These are phyloP conservation scores for Cicer yamashitae DNA, from an alignment of 306 rosid genomes.

Conservation along the genomic window DNA sequence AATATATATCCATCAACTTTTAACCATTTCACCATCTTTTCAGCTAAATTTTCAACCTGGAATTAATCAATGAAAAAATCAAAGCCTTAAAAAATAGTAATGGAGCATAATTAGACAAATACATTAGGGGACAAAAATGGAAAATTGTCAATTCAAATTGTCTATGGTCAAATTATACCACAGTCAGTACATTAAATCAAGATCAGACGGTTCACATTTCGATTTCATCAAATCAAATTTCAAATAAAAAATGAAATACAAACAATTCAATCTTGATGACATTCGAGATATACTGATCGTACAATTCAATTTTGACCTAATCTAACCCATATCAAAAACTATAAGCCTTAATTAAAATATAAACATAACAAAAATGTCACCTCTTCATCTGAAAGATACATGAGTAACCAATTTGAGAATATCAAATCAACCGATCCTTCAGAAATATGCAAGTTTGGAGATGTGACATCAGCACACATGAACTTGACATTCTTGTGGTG, in stretches of 20 bases:
- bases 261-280: neutral
- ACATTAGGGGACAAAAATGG: neutral
- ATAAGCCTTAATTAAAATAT: neutral
- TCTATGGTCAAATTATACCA: too few relatives aligned
- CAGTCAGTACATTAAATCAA: neutral
- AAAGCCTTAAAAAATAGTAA: slow-evolving; percentile 6
- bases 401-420: slow-evolving; percentile 97
- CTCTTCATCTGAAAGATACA: slow-evolving; percentile 92
- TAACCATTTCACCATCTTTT: slow-evolving; percentile 86
- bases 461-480: slow-evolving; percentile 89
- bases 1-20: slow-evolving; percentile 84
- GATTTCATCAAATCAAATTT: neutral
- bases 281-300: accelerated
- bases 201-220: neutral
- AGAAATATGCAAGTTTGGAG: slow-evolving; percentile 69
- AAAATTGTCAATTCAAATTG: neutral
- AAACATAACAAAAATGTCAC: slow-evolving; percentile 41
- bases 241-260: neutral
- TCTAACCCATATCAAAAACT: neutral
- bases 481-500: slow-evolving; percentile 87
- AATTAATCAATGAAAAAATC: slow-evolving; percentile 30
- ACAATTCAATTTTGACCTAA: neutral
- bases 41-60: slow-evolving; percentile 76
- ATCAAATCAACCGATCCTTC: slow-evolving; percentile 78
- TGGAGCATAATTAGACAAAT: slow-evolving; percentile 8